These are phyloP conservation scores for Lithospermum erythrorhizon DNA, from an alignment of 257 asterid genomes.

Conservation along the genomic window DNA sequence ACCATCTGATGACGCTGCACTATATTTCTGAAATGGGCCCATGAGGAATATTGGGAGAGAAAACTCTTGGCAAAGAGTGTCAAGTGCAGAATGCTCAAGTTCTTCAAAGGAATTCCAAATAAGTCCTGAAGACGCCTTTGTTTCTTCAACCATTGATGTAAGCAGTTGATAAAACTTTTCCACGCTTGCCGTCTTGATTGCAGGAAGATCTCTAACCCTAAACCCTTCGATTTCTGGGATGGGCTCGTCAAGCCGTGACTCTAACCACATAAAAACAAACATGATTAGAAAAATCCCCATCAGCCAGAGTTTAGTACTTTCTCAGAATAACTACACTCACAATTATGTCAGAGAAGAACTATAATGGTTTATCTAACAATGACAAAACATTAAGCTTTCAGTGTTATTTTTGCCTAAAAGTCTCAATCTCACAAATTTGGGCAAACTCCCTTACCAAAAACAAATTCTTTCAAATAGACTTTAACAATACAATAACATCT, in stretches of 20 bases:
- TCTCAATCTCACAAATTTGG: no score
- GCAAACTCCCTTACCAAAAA: neutral
- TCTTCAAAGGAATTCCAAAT: constrained; percentile 39
- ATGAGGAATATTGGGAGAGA: constrained; percentile 26
- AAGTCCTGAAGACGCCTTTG: constrained; percentile 32
- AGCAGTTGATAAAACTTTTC: constrained; percentile 12
- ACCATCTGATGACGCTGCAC: constrained; percentile 20
- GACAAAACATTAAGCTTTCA: no score
- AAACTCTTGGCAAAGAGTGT: constrained; percentile 20
- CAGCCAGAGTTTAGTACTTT: neutral
- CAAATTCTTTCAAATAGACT: neutral
- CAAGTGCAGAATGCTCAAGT: constrained; percentile 28
- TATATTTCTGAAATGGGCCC: constrained; percentile 41
- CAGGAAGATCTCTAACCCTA: constrained; percentile 30
- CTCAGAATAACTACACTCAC: no score
- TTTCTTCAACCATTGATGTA: constrained; percentile 17
- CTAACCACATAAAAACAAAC: constrained; percentile 5
- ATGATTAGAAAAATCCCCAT: neutral
- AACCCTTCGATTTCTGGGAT: constrained; percentile 39
- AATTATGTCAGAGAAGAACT: no score
- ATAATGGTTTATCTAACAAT: no score
- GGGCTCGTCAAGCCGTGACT: constrained; percentile 18
- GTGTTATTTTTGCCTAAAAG: no score
- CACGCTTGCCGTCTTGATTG: constrained; percentile 7
- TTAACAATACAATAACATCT: no score